phyloP scores from a whole-genome alignment of 2,329 filamentous ascomycete species.

The Calonectria naviculata region DNA sequence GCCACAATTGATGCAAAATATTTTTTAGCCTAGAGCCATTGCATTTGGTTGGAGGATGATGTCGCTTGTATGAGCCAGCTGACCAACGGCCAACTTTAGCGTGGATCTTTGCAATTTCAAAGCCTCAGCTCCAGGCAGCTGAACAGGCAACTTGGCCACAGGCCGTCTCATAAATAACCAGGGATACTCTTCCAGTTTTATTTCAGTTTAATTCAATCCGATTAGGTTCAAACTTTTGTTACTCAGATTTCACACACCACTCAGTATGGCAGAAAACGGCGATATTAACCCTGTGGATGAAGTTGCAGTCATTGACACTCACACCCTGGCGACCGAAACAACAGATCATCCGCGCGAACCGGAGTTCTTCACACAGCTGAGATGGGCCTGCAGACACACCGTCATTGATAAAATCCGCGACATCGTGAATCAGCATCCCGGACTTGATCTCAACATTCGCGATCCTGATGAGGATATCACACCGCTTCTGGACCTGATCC shows the following conservation, averaged over 20 bases:
- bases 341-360: not conserved
- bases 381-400: not conserved
- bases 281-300: not conserved
- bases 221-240: not conserved
- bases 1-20: not conserved
- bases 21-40: not conserved
- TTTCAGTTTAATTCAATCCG: not conserved
- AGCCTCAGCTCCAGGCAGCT: conserved; percentile 7
- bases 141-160: not conserved
- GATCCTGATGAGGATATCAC: conserved; percentile 3
- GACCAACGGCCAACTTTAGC: not conserved
- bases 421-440: not conserved
- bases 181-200: not conserved
- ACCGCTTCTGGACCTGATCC: conserved; percentile 3
- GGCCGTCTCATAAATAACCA: not conserved
- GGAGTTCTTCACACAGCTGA: not conserved
- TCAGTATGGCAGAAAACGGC: not conserved
- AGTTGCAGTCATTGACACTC: not conserved
- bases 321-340: not conserved
- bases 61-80: not conserved
- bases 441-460: conserved; percentile 8
- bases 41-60: not conserved
- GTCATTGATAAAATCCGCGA: not conserved
- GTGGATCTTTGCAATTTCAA: not conserved
- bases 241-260: not conserved